Evolutionary conservation across 306 rosid species (phyloP).

Genomic region (Morella rubra): DNA sequence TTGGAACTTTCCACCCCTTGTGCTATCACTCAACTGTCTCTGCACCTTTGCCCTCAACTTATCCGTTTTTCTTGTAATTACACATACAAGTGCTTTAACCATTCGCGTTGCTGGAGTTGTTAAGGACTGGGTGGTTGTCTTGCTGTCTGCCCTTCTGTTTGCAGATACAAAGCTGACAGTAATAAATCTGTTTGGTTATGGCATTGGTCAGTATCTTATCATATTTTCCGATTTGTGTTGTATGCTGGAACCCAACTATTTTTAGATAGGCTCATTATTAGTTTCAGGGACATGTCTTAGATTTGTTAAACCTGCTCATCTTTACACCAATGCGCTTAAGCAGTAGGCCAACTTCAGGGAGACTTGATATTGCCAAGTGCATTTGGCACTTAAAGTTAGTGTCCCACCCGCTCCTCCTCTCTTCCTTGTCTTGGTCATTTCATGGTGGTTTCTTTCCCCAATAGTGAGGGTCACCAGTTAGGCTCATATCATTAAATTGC

Average conservation of each 20-base stretch:
- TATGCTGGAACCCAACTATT: conserved; percentile 11
- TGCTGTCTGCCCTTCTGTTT: conserved; percentile 83
- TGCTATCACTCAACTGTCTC: conserved; percentile 80
- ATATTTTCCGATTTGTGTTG: conserved; percentile 6
- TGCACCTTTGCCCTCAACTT: conserved; percentile 97
- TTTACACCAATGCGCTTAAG: background rate
- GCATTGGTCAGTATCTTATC: conserved; percentile 68
- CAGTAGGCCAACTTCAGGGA: background rate
- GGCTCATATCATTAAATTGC: background rate
- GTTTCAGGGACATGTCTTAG: conserved; percentile 13
- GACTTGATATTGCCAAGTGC: background rate
- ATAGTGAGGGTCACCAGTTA: background rate
- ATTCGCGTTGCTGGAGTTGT: conserved; percentile 99
- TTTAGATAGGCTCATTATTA: background rate
- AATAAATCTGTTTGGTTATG: conserved; percentile 89
- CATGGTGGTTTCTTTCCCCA: background rate
- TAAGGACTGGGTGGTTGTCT: conserved; percentile 98
- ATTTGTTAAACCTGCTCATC: background rate
- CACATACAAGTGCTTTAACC: conserved; percentile 97
- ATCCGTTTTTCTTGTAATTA: conserved; percentile 95
- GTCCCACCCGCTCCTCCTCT: background rate
- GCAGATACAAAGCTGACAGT: conserved; percentile 92
- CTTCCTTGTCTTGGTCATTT: background rate
- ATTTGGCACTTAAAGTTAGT: background rate
- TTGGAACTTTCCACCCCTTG: conserved; percentile 82